Evolutionary conservation across 192 early-diverging fungal genomes (phyloP), one percentile per base, ranked within the genome.

Genomic region (Backusella australiensis): DNA sequence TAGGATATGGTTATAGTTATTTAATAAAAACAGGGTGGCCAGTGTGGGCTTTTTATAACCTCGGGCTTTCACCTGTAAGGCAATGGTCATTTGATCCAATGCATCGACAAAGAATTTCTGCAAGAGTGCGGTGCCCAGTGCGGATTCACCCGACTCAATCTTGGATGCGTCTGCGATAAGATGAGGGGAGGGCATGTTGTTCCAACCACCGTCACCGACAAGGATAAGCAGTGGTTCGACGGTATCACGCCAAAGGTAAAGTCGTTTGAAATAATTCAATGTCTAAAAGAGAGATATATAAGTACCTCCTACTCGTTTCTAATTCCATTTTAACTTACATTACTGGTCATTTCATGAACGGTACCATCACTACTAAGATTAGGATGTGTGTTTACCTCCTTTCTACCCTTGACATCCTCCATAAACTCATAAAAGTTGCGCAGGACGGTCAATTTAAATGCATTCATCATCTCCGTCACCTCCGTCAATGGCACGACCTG

Each of bases 271-370:
- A 36, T 89, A 85, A 70, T 89, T 90, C 46, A 92, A 81, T 26
- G 89, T 89, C 90, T 90, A 78, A 32, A 3, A 32, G 32, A 32
- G 2, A 32, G 2, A 32, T 1, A 32, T 36, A 34, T 26, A 69
- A 52, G 17, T 52, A 52, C 11, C 17, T 23, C n/a, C 29, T 29
- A 29, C 29, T 29, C 29, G 29, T 29, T 29, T 29, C 29, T 29
- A 29, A 29, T 29, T 29, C 29, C 29, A 1, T 1, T 29, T 29
- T 29, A 29, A 67, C 90, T 77, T 88, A 93, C 93, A 80, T 88
- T 91, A 78, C 89, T 93, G 0, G 94, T 92, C 35, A 94, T 78
- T 83, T 96, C 94, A 75, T 93, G 90, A 3, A 96, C 92, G 41
- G 94, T 95, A 72, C 93, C 95, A 80, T 96, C 95, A 34, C 79